These are phyloP conservation scores for Arthrocladium fulminans DNA, from an alignment of 2,329 filamentous ascomycete genomes.

Conservation along the genomic window DNA sequence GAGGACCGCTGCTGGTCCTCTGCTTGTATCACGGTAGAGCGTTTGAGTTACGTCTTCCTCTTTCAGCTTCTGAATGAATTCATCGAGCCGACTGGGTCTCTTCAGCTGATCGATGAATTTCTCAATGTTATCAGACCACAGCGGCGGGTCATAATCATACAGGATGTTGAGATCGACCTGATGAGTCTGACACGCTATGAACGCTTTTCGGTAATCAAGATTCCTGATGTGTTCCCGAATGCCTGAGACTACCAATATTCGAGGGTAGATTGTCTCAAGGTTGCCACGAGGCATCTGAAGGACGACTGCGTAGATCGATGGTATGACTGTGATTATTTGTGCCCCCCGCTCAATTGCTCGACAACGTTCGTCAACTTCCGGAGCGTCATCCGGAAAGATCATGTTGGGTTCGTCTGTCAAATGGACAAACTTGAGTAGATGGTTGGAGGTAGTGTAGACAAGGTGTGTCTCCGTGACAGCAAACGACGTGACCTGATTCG, in stretches of 20 bases:
- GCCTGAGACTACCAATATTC: constrained; percentile 83
- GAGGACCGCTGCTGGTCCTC: constrained; percentile 24
- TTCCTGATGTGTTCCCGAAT: constrained; percentile 72
- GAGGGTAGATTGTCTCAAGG: constrained; percentile 85
- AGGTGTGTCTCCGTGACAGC: constrained; percentile 71
- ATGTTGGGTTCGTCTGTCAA: constrained; percentile 38
- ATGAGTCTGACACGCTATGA: constrained; percentile 79
- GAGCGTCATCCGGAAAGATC: constrained; percentile 76
- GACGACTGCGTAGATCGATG: constrained; percentile 73
- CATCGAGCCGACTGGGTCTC: constrained; percentile 72
- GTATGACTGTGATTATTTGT: constrained; percentile 77
- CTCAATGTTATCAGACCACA: constrained; percentile 68
- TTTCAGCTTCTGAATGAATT: constrained; percentile 78
- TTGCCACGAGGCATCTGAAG: constrained; percentile 96
- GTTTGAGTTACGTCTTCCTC: constrained; percentile 90
- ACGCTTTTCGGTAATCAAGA: constrained; percentile 75
- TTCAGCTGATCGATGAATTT: constrained; percentile 77
- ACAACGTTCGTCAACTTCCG: constrained; percentile 84
- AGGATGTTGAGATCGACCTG: constrained; percentile 97
- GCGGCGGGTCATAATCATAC: constrained; percentile 80
- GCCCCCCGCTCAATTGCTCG: constrained; percentile 85
- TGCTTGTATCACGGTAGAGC: constrained; percentile 75
- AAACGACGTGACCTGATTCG: constrained; percentile 89
- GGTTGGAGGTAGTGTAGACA: constrained; percentile 84
- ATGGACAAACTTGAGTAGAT: constrained; percentile 91